Evolutionary conservation across 495 filamentous ascomycete species (phyloP).

Genomic region (Penicillium goetzii): DNA sequence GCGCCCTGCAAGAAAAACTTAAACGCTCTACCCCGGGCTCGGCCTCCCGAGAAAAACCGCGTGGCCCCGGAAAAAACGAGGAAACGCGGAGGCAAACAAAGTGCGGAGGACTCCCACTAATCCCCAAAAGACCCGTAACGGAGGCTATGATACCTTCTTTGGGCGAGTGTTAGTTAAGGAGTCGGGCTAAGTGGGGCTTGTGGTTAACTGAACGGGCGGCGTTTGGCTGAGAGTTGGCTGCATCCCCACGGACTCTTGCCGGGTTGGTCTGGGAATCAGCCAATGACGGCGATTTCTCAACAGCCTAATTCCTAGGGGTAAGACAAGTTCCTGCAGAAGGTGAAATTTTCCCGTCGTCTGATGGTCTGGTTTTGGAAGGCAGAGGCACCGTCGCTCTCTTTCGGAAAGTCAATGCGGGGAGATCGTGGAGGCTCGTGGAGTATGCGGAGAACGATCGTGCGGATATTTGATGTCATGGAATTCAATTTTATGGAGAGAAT

Average conservation of each 20-base stretch:
- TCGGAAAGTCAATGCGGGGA: constrained; percentile 28
- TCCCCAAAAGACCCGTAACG: background rate
- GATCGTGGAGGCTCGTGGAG: constrained; percentile 18
- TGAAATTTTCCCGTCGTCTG: constrained; percentile 6
- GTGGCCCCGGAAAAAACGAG: constrained; percentile 15
- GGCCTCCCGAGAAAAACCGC: constrained; percentile 29
- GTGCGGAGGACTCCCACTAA: constrained; percentile 26
- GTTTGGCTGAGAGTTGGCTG: constrained; percentile 1
- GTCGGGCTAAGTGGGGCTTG: constrained; percentile 15
- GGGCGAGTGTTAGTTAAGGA: constrained; percentile 3
- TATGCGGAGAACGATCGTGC: background rate
- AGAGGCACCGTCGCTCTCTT: constrained; percentile 23
- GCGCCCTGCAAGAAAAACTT: constrained; percentile 13
- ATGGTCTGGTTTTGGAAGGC: constrained; percentile 18
- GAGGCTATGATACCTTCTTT: constrained; percentile 26
- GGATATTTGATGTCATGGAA: constrained; percentile 18
- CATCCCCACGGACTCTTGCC: constrained; percentile 5
- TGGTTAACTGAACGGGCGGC: constrained; percentile 15
- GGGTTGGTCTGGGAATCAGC: background rate
- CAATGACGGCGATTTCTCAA: background rate
- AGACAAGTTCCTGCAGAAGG: constrained; percentile 12
- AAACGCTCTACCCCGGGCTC: constrained; percentile 26
- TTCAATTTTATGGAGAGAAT: constrained; percentile 11
- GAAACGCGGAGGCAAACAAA: constrained; percentile 28
- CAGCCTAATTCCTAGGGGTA: background rate